These are phyloP conservation scores for Kazachstania kunashirensis DNA, from an alignment of 805 yeast species.

Conservation along the genomic window DNA sequence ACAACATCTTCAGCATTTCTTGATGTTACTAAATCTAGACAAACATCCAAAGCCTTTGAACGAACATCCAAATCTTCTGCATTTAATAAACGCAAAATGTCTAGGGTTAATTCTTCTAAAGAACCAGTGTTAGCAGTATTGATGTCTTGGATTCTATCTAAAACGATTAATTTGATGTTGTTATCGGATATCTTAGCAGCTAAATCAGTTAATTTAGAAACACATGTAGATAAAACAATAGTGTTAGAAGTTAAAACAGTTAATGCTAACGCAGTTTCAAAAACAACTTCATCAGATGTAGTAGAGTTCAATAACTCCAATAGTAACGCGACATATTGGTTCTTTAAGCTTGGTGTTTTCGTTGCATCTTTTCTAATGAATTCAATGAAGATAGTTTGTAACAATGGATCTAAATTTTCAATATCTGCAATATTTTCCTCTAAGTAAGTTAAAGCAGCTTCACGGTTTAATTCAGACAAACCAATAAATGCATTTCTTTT, in stretches of 20 bases:
- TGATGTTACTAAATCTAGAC: constrained; percentile 69
- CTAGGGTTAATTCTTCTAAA: constrained; percentile 74
- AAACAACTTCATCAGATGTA: constrained; percentile 54
- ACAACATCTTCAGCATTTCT: constrained; percentile 93
- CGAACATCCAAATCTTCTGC: constrained; percentile 89
- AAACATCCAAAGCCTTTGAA: constrained; percentile 72
- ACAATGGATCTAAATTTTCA: constrained; percentile 62
- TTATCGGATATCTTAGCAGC: constrained; percentile 92
- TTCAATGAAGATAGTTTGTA: constrained; percentile 85
- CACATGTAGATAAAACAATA: constrained; percentile 64
- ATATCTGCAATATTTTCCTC: constrained; percentile 57
- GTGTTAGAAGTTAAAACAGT: constrained; percentile 54
- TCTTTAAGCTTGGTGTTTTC: constrained; percentile 50
- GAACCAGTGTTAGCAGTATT: constrained; percentile 70
- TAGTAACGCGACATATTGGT: constrained; percentile 63
- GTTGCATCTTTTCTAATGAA: constrained; percentile 79
- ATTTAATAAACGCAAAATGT: constrained; percentile 74
- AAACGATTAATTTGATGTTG: constrained; percentile 85
- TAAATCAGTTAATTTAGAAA: constrained; percentile 74
- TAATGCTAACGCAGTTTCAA: constrained; percentile 84
- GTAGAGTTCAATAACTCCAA: constrained; percentile 62
- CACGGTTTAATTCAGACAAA: constrained; percentile 72
- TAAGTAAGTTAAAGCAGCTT: constrained; percentile 71
- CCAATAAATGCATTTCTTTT: constrained; percentile 92
- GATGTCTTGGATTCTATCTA: constrained; percentile 74